phyloP scores from a whole-genome alignment of 345 rosid genomes.

The Eucalyptus marginata region DNA sequence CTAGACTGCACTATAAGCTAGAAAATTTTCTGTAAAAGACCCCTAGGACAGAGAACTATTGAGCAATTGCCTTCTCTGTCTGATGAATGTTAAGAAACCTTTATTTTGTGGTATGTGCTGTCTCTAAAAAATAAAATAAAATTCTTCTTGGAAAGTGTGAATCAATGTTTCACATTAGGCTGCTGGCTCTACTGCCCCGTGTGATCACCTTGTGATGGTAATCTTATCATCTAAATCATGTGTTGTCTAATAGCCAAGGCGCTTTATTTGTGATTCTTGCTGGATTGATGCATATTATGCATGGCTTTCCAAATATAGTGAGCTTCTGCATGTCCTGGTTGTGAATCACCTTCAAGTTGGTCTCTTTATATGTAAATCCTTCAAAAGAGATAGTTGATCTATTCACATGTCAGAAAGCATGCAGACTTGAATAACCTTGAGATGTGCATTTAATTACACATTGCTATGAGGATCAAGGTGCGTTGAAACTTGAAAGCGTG shows the following conservation, averaged over 20 bases:
- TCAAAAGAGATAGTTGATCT: not conserved
- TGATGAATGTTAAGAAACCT: not conserved
- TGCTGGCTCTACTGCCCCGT: not conserved
- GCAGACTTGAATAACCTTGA: not conserved
- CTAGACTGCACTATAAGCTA: not conserved
- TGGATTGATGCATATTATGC: not conserved
- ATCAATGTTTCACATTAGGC: not conserved
- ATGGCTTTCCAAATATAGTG: not conserved
- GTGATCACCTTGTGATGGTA: not conserved
- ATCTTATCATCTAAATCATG: not conserved
- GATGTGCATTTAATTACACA: not conserved
- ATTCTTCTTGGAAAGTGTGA: not conserved
- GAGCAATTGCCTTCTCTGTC: not conserved
- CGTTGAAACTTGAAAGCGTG: not conserved
- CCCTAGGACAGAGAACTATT: not conserved
- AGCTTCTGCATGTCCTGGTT: not conserved
- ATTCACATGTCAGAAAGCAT: not conserved
- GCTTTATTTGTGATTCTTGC: not conserved
- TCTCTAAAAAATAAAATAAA: not conserved
- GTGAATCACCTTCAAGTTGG: not conserved
- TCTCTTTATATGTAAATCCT: not conserved
- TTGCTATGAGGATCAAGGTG: not conserved
- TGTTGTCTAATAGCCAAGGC: not conserved
- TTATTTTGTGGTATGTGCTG: not conserved
- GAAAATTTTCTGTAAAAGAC: not conserved